These are phyloP conservation scores for Lactuca sativa DNA, from an alignment of 129 eudicot genomes.

Conservation along the genomic window DNA sequence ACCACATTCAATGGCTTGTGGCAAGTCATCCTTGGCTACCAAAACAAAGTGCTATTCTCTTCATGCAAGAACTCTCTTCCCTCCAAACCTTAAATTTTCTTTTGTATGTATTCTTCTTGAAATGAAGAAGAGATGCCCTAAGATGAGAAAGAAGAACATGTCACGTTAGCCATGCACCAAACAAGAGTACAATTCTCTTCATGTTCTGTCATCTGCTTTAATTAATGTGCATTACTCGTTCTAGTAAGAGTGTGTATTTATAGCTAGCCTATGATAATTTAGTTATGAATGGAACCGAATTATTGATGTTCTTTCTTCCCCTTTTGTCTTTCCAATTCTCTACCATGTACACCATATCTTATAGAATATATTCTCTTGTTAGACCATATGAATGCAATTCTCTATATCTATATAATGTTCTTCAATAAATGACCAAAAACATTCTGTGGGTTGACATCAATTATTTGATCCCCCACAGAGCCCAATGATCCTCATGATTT, in stretches of 20 bases:
- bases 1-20: conserved; percentile 21
- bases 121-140: conserved; percentile 7
- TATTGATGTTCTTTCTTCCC: conserved; percentile 6
- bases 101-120: neutral
- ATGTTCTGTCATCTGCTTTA: neutral
- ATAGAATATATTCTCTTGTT: conserved; percentile 11
- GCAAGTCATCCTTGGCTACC: conserved; percentile 49
- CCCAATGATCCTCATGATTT: neutral
- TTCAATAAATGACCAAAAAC: conserved; percentile 1
- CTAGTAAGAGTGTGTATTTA: conserved; percentile 15
- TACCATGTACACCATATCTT: conserved; percentile 4
- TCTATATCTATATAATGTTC: conserved; percentile 9
- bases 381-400: conserved; percentile 14
- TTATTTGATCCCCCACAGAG: neutral
- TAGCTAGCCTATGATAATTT: neutral
- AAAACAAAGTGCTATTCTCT: conserved; percentile 8
- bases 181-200: neutral
- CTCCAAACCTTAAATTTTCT: neutral
- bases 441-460: neutral
- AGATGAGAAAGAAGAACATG: conserved; percentile 19
- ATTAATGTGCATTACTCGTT: conserved; percentile 3
- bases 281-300: neutral
- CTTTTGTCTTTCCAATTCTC: conserved; percentile 12
- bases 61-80: conserved; percentile 18
- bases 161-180: conserved; percentile 4